Conservation (phyloP, 2,329 filamentous ascomycete species). For the Atkinsonella texensis region DNA sequence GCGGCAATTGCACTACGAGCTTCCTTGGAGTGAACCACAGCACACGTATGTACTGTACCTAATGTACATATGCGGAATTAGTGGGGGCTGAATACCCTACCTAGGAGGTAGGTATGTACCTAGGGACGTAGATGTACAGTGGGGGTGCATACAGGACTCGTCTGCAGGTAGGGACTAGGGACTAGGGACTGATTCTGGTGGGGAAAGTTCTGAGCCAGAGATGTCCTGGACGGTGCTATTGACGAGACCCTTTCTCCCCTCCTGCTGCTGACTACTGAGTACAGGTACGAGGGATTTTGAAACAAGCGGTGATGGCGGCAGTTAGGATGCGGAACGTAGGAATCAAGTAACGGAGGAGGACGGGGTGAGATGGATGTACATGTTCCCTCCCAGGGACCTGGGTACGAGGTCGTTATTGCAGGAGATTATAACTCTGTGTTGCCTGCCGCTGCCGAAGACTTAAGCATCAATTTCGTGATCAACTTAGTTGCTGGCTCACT, state of each 20-base stretch:
- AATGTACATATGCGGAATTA: background rate
- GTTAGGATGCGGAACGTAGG: too few species aligned
- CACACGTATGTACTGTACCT: too few species aligned
- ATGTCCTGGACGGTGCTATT: too few species aligned
- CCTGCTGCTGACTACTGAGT: background rate
- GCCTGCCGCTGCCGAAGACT: too few species aligned
- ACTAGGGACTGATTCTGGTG: conserved; percentile 1
- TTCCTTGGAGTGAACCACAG: background rate
- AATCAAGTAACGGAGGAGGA: too few species aligned
- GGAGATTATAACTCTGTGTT: too few species aligned
- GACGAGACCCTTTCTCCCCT: too few species aligned
- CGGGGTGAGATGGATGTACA: too few species aligned
- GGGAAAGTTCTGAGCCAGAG: background rate
- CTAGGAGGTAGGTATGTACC: background rate
- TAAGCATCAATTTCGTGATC: background rate
- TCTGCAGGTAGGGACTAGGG: conserved; percentile 1
- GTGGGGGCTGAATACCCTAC: background rate
- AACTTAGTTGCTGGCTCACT: too few species aligned
- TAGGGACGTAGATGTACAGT: background rate
- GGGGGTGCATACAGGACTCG: background rate
- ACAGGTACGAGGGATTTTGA: background rate
- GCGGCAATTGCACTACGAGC: background rate
- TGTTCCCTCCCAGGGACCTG: too few species aligned
- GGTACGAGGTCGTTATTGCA: too few species aligned
- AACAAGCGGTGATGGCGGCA: background rate